These are phyloP conservation scores for Emergomyces orientalis DNA, from an alignment of 2,329 filamentous ascomycete genomes.

Conservation along the genomic window DNA sequence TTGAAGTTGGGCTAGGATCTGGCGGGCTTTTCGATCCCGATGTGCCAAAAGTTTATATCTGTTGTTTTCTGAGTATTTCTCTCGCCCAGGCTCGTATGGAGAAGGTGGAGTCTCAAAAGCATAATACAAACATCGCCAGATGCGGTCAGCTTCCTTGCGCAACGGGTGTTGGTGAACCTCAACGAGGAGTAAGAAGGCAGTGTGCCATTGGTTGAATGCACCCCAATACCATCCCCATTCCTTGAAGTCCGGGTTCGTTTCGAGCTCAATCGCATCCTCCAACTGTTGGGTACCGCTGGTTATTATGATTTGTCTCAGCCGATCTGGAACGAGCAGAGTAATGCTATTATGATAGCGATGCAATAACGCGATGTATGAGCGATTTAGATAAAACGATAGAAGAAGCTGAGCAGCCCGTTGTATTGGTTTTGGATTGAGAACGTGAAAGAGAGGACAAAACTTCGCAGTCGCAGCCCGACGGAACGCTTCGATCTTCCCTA, in stretches of 20 bases:
- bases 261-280: slow-evolving; percentile 48
- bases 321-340: slow-evolving; percentile 35
- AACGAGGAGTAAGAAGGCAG: slow-evolving; percentile 57
- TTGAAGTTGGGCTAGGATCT: slow-evolving; percentile 54
- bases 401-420: slow-evolving; percentile 56
- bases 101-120: slow-evolving; percentile 52
- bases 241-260: slow-evolving; percentile 44
- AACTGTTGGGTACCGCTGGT: slow-evolving; percentile 48
- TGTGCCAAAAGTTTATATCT: slow-evolving; percentile 17
- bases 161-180: slow-evolving; percentile 55
- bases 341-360: slow-evolving; percentile 54
- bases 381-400: slow-evolving; percentile 54
- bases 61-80: slow-evolving; percentile 7
- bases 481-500: slow-evolving; percentile 62
- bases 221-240: slow-evolving; percentile 63
- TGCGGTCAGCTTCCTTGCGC: slow-evolving; percentile 51
- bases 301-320: slow-evolving; percentile 55
- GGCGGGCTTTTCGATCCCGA: slow-evolving; percentile 49
- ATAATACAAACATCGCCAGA: slow-evolving; percentile 64
- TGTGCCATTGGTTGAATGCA: slow-evolving; percentile 64
- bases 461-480: slow-evolving; percentile 54
- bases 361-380: slow-evolving; percentile 57
- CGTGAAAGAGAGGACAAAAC: slow-evolving; percentile 56
- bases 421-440: slow-evolving; percentile 42
- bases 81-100: slow-evolving; percentile 32